These are phyloP conservation scores for Primulina tabacum DNA, from an alignment of 257 asterid genomes.

Conservation along the genomic window DNA sequence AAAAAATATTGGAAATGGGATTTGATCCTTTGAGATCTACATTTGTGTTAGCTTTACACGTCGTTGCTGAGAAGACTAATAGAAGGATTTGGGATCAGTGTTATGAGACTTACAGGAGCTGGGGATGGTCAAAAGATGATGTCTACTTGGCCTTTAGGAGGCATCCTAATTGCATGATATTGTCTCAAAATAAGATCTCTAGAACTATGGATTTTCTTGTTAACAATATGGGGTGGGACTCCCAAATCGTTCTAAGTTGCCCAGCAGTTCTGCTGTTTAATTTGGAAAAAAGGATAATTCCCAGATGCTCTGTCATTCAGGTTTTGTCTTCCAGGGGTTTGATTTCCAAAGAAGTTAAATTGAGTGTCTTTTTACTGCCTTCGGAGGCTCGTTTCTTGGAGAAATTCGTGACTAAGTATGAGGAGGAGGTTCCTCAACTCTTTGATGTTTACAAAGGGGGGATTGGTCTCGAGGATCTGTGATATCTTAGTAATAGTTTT, in stretches of 20 bases:
- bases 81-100: too few relatives aligned
- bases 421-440: constrained; percentile 15
- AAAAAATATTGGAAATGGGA: not conserved
- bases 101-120: constrained; percentile 3
- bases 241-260: not conserved
- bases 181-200: not conserved
- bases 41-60: not conserved
- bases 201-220: constrained; percentile 5
- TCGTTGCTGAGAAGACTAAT: not conserved
- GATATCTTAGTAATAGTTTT: too few relatives aligned
- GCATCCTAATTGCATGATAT: constrained; percentile 9
- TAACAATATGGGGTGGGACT: not conserved
- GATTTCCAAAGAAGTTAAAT: constrained; percentile 3
- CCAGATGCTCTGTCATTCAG: constrained; percentile 10
- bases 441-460: not conserved
- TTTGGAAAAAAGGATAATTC: constrained; percentile 17
- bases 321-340: constrained; percentile 18
- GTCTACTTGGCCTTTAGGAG: not conserved
- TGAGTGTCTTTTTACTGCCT: not conserved
- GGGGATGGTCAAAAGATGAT: constrained; percentile 14
- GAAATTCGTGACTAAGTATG: constrained; percentile 13
- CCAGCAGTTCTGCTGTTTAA: constrained; percentile 5
- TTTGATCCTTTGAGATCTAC: not conserved
- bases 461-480: too few relatives aligned
- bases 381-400: constrained; percentile 6